Conservation (phyloP, 2,329 filamentous ascomycete genomes). For the Aspergillus novofumigatus region DNA sequence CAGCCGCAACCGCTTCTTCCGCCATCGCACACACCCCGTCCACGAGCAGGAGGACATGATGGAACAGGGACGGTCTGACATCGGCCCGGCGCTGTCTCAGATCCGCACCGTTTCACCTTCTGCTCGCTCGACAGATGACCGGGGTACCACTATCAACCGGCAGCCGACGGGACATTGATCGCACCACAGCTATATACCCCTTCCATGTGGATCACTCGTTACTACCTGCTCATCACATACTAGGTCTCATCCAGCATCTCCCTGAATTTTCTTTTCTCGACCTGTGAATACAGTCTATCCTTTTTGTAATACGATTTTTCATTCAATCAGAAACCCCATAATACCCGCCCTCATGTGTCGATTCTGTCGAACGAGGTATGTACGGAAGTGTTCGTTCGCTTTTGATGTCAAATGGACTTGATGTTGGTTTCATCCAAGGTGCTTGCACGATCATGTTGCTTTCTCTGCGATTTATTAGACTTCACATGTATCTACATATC, state of each 20-base stretch:
- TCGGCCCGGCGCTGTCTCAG: conserved; percentile 5
- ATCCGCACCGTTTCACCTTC: conserved; percentile 12
- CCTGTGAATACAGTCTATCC: too few species aligned
- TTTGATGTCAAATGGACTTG: background rate
- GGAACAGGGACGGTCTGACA: conserved; percentile 45
- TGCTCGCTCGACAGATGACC: background rate
- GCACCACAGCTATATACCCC: background rate
- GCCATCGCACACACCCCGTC: conserved; percentile 37
- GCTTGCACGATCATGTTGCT: background rate
- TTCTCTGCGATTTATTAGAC: background rate
- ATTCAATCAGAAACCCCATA: too few species aligned
- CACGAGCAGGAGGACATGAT: conserved; percentile 39
- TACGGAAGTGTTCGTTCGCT: background rate
- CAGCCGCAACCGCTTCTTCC: conserved; percentile 61
- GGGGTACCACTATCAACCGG: background rate
- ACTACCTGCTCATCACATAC: background rate
- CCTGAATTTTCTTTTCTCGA: background rate
- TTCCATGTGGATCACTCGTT: background rate
- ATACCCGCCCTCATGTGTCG: too few species aligned
- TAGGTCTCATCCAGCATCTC: background rate
- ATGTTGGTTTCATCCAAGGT: background rate
- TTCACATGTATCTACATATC: background rate
- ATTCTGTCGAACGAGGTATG: background rate
- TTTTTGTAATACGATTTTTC: background rate
- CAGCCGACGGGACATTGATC: background rate